A percentile compares a stretch with the other conserved stretches of the same genome.
These are phyloP conservation scores for Podospora pseudocomata DNA, from an alignment of 495 filamentous ascomycete species.

Conservation along the genomic window DNA sequence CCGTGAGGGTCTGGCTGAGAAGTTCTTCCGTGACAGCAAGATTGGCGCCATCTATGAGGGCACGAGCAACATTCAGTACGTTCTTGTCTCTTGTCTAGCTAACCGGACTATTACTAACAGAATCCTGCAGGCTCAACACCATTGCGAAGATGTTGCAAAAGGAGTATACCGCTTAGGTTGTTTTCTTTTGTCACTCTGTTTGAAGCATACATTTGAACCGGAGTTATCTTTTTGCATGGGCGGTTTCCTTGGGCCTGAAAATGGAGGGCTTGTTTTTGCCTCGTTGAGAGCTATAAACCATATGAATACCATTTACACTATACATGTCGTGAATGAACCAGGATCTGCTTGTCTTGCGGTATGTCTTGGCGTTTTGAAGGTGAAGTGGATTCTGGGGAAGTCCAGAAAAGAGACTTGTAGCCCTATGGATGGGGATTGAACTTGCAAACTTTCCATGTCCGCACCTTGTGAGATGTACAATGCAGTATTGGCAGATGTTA, in stretches of 20 bases:
- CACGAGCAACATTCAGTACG: slow-evolving; percentile 64
- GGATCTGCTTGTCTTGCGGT: neutral
- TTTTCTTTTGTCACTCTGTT: neutral
- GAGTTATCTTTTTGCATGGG: slow-evolving; percentile 13
- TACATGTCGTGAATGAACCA: neutral
- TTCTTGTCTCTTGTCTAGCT: neutral
- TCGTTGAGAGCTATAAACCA: neutral
- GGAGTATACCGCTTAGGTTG: slow-evolving; percentile 63
- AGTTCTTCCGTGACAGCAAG: slow-evolving; percentile 97
- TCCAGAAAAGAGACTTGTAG: neutral
- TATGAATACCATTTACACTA: neutral
- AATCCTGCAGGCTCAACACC: slow-evolving; percentile 74
- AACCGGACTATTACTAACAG: slow-evolving; percentile 44
- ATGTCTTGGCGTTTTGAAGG: neutral
- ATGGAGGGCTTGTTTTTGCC: slow-evolving; percentile 4
- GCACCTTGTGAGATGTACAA: too few species aligned
- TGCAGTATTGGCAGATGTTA: neutral
- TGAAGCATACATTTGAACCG: slow-evolving; percentile 3
- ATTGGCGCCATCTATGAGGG: slow-evolving; percentile 99
- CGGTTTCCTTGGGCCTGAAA: slow-evolving; percentile 4
- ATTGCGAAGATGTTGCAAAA: slow-evolving; percentile 93
- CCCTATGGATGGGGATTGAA: neutral
- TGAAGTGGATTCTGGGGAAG: neutral
- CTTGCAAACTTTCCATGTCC: neutral
- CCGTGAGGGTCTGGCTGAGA: slow-evolving; percentile 93